Base-by-base conservation (phyloP, 1,284 basidiomycete species). In the Papiliotrema nemorosa region DNA sequence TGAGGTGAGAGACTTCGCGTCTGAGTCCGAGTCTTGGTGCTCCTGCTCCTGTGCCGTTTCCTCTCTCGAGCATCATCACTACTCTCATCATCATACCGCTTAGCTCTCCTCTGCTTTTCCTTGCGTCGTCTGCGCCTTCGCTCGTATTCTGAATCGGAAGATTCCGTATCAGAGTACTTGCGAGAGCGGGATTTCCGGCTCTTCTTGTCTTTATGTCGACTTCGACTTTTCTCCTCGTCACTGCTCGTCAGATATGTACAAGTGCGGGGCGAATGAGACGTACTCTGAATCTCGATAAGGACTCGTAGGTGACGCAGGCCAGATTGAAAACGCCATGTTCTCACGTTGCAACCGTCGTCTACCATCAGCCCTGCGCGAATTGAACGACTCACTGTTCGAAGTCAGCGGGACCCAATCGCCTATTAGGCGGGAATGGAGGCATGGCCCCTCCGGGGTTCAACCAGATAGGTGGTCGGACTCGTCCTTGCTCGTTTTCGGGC, bases 231-330 rank as follows among this genome's bases (percentile, higher is more conserved):
- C 6, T 60, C 60, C 42, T n/a, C 59, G 60, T 12, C 57, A 55
- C 34, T 63, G 62, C 3, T 62, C 59, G 36, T 55, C n/a, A n/a
- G n/a, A n/a, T n/a, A n/a, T n/a, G n/a, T n/a, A n/a, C n/a, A n/a
- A n/a, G n/a, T n/a, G n/a, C n/a, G n/a, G n/a, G n/a, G n/a, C n/a
- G n/a, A n/a, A n/a, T n/a, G n/a, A n/a, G 81, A 24, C 79, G 50
- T 44, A 69, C 66, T 67, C 69, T 53, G 69, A 66, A 38, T 69
- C 66, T 38, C 55, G 52, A 50, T 59, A 67, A 1, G 71, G 61
- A 25, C 55, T 81, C 60, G 86, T 85, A 0, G 91, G 91, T 3
- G 90, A 93, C 1, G 82, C 74, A 0, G 91, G 91, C 91, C 91
- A 96, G 44, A 92, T 80, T 57, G 81, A 81, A 2, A 87, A 69